These are phyloP conservation scores for Fusarium tricinctum DNA, from an alignment of 2,329 filamentous ascomycete genomes.

Conservation along the genomic window DNA sequence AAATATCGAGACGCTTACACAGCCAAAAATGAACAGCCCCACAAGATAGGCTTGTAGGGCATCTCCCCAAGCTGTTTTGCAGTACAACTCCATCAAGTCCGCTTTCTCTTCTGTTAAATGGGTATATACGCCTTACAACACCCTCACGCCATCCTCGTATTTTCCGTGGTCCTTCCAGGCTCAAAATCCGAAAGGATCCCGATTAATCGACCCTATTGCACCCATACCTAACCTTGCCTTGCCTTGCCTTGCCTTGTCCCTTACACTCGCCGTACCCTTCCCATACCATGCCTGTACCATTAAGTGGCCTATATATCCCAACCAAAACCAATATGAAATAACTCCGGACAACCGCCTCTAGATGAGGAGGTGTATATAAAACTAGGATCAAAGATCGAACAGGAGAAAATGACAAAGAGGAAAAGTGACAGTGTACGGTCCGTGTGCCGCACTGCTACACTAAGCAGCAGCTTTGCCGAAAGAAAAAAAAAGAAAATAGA, in stretches of 20 bases:
- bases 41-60: too few relatives aligned
- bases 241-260: neutral
- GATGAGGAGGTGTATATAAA: conserved; percentile 31
- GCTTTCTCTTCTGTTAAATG: conserved; percentile 47
- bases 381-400: conserved; percentile 23
- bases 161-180: conserved; percentile 24
- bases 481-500: conserved; percentile 31
- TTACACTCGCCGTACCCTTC: conserved; percentile 3
- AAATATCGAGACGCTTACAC: neutral
- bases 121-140: conserved; percentile 53
- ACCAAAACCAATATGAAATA: conserved; percentile 21
- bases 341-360: conserved; percentile 33
- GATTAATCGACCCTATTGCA: conserved; percentile 25
- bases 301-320: conserved; percentile 43
- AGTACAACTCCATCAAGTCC: conserved; percentile 19
- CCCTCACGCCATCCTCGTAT: conserved; percentile 31
- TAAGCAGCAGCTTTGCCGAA: conserved; percentile 17
- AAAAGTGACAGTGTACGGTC: conserved; percentile 21
- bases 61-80: conserved; percentile 12
- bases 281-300: conserved; percentile 28
- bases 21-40: neutral
- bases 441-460: conserved; percentile 39
- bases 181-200: conserved; percentile 20
- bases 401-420: conserved; percentile 28
- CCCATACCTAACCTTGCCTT: conserved; percentile 5